A percentile compares a stretch with the other conserved stretches of the same genome.
Evolutionary conservation across 805 yeast species (phyloP).

Genomic region (Nakazawaea wyomingensis): DNA sequence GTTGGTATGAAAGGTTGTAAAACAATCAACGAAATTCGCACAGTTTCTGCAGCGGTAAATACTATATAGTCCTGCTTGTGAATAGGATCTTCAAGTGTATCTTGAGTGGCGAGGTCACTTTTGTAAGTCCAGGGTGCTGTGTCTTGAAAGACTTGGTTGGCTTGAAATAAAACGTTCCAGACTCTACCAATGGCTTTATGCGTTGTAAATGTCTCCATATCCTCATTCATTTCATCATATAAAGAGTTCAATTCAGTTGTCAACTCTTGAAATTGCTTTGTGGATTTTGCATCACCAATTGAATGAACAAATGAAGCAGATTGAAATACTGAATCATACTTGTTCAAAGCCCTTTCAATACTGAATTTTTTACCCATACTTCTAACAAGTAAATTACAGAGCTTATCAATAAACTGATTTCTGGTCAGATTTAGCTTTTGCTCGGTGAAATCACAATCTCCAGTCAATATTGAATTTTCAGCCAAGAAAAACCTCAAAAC

Average conservation of each 20-base stretch:
- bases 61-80: slow-evolving; percentile 48
- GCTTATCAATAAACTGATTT: slow-evolving; percentile 70
- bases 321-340: slow-evolving; percentile 13
- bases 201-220: slow-evolving; percentile 44
- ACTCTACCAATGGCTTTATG: slow-evolving; percentile 51
- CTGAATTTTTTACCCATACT: slow-evolving; percentile 67
- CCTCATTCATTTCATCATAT: slow-evolving; percentile 32
- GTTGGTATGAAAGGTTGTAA: slow-evolving; percentile 72
- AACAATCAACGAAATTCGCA: slow-evolving; percentile 61
- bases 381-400: slow-evolving; percentile 74
- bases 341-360: slow-evolving; percentile 39
- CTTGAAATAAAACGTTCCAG: slow-evolving; percentile 53
- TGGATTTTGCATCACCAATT: slow-evolving; percentile 14
- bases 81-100: slow-evolving; percentile 20
- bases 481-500: slow-evolving; percentile 69
- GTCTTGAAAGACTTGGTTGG: slow-evolving; percentile 63
- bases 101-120: slow-evolving; percentile 8
- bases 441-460: slow-evolving; percentile 78
- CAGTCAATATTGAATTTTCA: slow-evolving; percentile 67
- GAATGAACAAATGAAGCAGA: slow-evolving; percentile 2
- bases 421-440: slow-evolving; percentile 46
- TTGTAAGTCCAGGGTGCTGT: slow-evolving; percentile 71
- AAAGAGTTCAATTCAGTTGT: slow-evolving; percentile 29
- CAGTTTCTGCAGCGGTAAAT: slow-evolving; percentile 62
- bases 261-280: slow-evolving; percentile 22